These are phyloP conservation scores for Trichosanthes cucumerina DNA, from an alignment of 306 rosid species.

Conservation along the genomic window DNA sequence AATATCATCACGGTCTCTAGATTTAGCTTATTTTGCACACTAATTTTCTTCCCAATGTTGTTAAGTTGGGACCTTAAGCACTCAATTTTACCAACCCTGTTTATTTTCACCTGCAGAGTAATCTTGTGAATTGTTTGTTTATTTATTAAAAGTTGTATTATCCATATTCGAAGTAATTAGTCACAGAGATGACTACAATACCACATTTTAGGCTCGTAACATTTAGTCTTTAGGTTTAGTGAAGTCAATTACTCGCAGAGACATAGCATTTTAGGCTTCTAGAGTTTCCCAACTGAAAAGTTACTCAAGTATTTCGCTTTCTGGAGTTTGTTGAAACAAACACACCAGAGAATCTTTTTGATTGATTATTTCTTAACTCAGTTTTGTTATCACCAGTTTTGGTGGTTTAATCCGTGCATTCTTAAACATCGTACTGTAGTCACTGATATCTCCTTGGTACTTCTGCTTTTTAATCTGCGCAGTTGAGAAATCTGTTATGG, in stretches of 20 bases:
- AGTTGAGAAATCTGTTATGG: slow-evolving; percentile 89
- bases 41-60: neutral
- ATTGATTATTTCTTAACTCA: neutral
- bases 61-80: neutral
- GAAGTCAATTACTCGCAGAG: neutral
- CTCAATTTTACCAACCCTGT: neutral
- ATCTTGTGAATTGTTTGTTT: neutral
- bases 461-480: slow-evolving; percentile 21
- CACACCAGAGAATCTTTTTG: neutral
- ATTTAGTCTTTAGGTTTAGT: neutral
- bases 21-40: neutral
- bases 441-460: slow-evolving; percentile 20
- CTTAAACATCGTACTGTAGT: slow-evolving; percentile 1
- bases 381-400: neutral
- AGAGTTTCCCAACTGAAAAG: neutral
- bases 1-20: neutral
- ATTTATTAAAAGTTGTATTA: neutral
- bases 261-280: neutral
- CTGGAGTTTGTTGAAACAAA: neutral
- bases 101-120: neutral
- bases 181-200: neutral
- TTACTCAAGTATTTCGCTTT: neutral
- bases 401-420: slow-evolving; percentile 1
- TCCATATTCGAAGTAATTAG: neutral
- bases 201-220: neutral